Evolutionary conservation across 805 yeast genomes (phyloP), one percentile per base, ranked within the genome.

Genomic region (Priceomyces haplophilus): DNA sequence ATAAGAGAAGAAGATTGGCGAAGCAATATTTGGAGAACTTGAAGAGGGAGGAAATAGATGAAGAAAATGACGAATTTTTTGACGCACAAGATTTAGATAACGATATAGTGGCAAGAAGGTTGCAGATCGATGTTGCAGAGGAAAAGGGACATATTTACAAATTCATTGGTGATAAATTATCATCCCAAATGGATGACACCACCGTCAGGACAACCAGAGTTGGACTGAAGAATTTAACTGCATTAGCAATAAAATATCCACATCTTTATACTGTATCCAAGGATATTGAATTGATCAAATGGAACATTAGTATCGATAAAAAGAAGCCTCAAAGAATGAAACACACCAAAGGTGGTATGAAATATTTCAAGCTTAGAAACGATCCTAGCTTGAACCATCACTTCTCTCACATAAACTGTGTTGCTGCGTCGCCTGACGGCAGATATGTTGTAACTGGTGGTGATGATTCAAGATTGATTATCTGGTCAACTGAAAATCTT

Each of bases 31-130:
- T 93, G 48, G 89, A 84, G 36, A 85, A 85, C 56, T 67, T 93
- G 55, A 80, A 85, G 59, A 65, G 70, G 3, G 88, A 84, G 47
- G 68, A 64, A 44, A 30, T 58, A 21, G 75, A 61, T 7, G 70
- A 64, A 23, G 77, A 69, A 42, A 80, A 76, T 39, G 49, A 51
- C 8, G 57, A 54, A 19, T 64, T 59, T 20, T 90, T 88, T 54
- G 96, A 89, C 68, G 98, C 99, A 7, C 79, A 82, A 51, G 97
- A 93, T 53, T 65, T 91, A 52, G 99, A 91, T 64, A 78, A 83
- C 44, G 98, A 93, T 54, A 83, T 86, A 52, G 75, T 93, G 38
- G 79, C 89, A 3, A 74, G 85, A 25, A 76, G 99, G 54, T 73
- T 93, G 53, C 85, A 81, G 56, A 79, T 80, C 51, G 98, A 93